Evolutionary conservation across 1,139 yeast species (phyloP).

Genomic region (Protomyces inundatus): DNA sequence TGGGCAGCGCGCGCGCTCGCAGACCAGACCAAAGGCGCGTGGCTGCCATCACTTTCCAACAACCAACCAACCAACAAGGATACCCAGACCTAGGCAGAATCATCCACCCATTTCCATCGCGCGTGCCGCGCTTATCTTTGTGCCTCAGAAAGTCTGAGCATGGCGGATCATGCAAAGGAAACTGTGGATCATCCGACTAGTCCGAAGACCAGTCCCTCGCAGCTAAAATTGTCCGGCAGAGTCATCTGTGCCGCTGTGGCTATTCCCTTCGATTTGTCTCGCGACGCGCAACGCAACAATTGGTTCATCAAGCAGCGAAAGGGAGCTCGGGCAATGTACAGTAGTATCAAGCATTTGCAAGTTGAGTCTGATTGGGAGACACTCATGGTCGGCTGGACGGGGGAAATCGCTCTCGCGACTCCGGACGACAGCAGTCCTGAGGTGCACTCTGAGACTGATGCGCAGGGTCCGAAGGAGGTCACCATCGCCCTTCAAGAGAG

Average conservation of each 20-base stretch:
- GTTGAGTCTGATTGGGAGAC: slow-evolving; percentile 78
- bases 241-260: slow-evolving; percentile 41
- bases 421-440: slow-evolving; percentile 34
- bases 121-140: too few species aligned
- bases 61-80: too few species aligned
- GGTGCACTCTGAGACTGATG: neutral
- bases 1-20: too few species aligned
- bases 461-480: slow-evolving; percentile 14
- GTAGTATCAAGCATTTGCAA: slow-evolving; percentile 60
- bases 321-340: slow-evolving; percentile 80
- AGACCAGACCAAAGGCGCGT: too few species aligned
- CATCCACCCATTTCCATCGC: too few species aligned
- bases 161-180: neutral
- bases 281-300: slow-evolving; percentile 31
- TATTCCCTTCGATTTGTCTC: slow-evolving; percentile 35
- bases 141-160: too few species aligned
- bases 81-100: too few species aligned
- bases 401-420: slow-evolving; percentile 57
- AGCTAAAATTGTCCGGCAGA: slow-evolving; percentile 33
- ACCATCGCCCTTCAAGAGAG: slow-evolving; percentile 12
- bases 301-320: slow-evolving; percentile 54
- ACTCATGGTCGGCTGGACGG: slow-evolving; percentile 91
- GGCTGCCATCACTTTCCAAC: too few species aligned
- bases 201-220: slow-evolving; percentile 10
- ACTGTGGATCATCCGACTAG: neutral